phyloP scores from a whole-genome alignment of 345 rosid genomes.

The Hevea brasiliensis region DNA sequence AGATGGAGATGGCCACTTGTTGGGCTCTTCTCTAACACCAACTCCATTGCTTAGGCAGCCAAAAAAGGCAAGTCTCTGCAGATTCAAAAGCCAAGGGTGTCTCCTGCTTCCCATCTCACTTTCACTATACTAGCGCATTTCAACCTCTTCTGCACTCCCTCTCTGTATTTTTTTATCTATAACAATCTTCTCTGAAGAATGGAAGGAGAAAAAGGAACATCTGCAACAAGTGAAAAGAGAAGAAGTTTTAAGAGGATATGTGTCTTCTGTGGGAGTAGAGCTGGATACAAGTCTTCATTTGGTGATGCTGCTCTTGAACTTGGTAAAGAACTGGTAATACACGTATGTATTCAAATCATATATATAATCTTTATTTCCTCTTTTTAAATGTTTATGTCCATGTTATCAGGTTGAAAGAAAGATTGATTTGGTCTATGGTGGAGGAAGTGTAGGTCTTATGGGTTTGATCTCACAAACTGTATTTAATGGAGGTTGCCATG shows the following conservation, averaged over 20 bases:
- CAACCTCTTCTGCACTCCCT: background rate
- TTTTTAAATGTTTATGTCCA: background rate
- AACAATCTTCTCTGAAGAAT: constrained; percentile 15
- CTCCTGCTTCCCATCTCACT: constrained; percentile 1
- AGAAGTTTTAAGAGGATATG: constrained; percentile 50
- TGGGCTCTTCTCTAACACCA: constrained; percentile 20
- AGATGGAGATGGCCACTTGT: constrained; percentile 23
- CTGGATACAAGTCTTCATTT: constrained; percentile 48
- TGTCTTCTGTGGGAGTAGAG: constrained; percentile 64
- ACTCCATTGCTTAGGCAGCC: constrained; percentile 19
- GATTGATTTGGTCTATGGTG: constrained; percentile 62
- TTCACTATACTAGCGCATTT: background rate
- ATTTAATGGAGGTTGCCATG: constrained; percentile 58
- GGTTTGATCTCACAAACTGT: constrained; percentile 60
- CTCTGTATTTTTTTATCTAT: background rate
- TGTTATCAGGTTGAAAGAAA: constrained; percentile 45
- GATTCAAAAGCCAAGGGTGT: constrained; percentile 8
- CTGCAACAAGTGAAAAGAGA: constrained; percentile 21
- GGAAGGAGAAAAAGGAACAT: constrained; percentile 27
- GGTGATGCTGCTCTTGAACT: constrained; percentile 57
- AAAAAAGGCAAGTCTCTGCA: constrained; percentile 2
- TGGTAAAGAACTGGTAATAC: constrained; percentile 52
- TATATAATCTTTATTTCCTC: background rate
- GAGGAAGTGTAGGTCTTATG: constrained; percentile 66
- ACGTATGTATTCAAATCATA: background rate